Evolutionary conservation across 257 asterid species (phyloP).

Genomic region (Coffea eugenioides): DNA sequence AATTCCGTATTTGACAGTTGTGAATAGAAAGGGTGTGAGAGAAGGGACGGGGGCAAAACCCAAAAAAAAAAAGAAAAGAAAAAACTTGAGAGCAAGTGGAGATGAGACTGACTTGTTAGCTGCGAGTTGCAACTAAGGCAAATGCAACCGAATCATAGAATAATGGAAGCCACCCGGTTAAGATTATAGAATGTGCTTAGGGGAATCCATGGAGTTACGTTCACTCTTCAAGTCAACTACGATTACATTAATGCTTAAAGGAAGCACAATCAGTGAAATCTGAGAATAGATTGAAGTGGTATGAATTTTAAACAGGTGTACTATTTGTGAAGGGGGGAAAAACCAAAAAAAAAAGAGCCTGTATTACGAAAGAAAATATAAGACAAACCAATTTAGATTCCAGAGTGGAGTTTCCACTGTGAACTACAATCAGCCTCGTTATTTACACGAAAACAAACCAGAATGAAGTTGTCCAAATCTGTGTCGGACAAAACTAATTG

Average conservation of each 20-base stretch:
- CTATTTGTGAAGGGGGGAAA: too few species aligned
- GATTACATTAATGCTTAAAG: not conserved
- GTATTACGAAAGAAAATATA: too few species aligned
- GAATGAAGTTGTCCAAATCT: too few species aligned
- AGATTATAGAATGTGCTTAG: constrained; percentile 4
- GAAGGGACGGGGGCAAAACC: too few species aligned
- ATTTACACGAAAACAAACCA: not conserved
- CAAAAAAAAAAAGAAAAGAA: too few species aligned
- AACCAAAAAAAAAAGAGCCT: too few species aligned
- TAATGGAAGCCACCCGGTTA: not conserved
- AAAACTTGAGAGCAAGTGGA: constrained; percentile 20
- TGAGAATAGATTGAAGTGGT: not conserved
- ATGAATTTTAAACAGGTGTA: not conserved
- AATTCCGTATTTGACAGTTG: too few species aligned
- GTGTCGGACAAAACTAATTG: not conserved
- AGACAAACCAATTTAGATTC: not conserved
- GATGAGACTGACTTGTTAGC: constrained; percentile 13
- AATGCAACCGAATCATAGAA: constrained; percentile 2
- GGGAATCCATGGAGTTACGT: constrained; percentile 16
- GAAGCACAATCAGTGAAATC: not conserved
- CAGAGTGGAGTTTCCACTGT: not conserved
- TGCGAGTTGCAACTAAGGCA: constrained; percentile 21
- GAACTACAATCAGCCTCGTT: not conserved
- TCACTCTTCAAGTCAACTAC: constrained; percentile 26
- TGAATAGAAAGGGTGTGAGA: too few species aligned